Percentiles rank a stretch among this genome's conserved stretches.
These are phyloP conservation scores for Camelina neglecta DNA, from an alignment of 345 rosid genomes.

Conservation along the genomic window DNA sequence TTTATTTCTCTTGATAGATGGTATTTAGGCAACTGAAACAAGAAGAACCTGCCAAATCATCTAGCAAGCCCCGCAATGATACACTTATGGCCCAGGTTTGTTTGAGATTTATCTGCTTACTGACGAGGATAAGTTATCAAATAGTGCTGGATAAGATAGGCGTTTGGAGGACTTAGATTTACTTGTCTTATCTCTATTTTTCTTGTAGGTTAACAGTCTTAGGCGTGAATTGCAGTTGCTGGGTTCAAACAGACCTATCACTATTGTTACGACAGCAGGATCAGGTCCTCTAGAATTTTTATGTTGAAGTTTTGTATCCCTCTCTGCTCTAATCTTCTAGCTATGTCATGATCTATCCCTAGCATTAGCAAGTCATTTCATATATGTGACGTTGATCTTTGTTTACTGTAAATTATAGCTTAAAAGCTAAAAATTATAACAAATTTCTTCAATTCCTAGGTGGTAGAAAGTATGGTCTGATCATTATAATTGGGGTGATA, in stretches of 20 bases:
- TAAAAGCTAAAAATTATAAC: neutral
- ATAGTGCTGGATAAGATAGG: neutral
- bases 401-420: constrained; percentile 8
- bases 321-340: constrained; percentile 15
- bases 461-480: constrained; percentile 39
- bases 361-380: constrained; percentile 1
- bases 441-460: constrained; percentile 26
- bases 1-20: constrained; percentile 50
- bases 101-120: constrained; percentile 6
- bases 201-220: constrained; percentile 69
- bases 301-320: constrained; percentile 7
- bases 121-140: neutral
- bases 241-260: constrained; percentile 64
- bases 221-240: constrained; percentile 72
- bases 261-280: constrained; percentile 71
- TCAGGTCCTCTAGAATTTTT: constrained; percentile 51
- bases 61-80: constrained; percentile 66
- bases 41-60: constrained; percentile 58
- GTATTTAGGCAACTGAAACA: constrained; percentile 60
- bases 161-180: constrained; percentile 10
- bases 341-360: neutral
- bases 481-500: constrained; percentile 44
- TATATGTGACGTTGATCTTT: constrained; percentile 4
- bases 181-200: constrained; percentile 21
- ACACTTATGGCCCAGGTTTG: constrained; percentile 81